Base-by-base conservation (phyloP, 805 yeast genomes). In the Citeromyces nyonsensis region DNA sequence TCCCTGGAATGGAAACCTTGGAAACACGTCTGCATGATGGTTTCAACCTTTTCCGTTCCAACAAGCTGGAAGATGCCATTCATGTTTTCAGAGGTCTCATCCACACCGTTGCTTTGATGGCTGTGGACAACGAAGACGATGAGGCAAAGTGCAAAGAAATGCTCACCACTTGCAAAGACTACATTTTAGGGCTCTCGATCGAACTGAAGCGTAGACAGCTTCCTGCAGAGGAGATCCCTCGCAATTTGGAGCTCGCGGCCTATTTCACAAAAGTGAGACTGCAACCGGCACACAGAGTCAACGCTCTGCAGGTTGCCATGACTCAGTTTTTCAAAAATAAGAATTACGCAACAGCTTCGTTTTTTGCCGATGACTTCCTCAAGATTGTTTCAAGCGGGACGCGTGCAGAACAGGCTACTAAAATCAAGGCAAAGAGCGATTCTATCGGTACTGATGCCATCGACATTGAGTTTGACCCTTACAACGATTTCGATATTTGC, bases 231-330 rank as follows among this genome's bases (percentile, higher is more conserved):
- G 75, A 76, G 38, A 62, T 79, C 35, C 79, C 84, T 54, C 79
- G 97, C 40, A 86, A 84, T 54, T 65, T 91, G 48, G 97, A 91
- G 55, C 62, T 91, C 42, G 97, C 98, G 5, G 93, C 97, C 1
- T 88, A 88, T 57, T 93, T 91, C 63, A 84, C 98, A 10, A 75
- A 71, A 49, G 77, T 86, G 18, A 70, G 79, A 41, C 66, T 91
- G 44, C 83, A 79, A 40, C 75, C 81, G 25, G 77, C 79, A 6
- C 98, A 91, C 55, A 71, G 79, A 37, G 71, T 78, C 34, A 78
- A 84, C 48, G 95, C 97, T 9, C 64, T 85, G 45, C 93, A 84
- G 52, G 95, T 85, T 35, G 98, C 99, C 26, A 81, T 88, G 91
- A 74, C 80, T 29, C 94, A 83, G 60, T 73, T 91, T 26, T 85